Evolutionary conservation across 352 stramenopile species (phyloP).

Genomic region (Phytophthora melonis): DNA sequence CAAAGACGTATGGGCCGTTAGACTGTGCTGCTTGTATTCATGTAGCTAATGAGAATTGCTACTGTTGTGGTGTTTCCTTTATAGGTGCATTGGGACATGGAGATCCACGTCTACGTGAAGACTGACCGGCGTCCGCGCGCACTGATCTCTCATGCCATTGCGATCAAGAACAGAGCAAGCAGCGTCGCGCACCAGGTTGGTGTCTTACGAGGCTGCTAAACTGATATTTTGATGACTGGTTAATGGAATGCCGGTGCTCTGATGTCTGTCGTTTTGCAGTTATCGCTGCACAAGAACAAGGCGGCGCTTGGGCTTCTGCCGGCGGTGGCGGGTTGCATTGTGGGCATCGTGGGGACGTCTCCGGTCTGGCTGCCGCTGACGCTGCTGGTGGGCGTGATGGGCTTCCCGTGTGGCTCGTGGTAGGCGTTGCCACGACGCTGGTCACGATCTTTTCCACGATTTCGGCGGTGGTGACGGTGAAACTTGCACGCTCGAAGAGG

Average conservation of each 20-base stretch:
- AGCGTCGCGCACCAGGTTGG: conserved; percentile 55
- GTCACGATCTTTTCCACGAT: conserved; percentile 57
- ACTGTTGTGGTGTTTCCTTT: too few species aligned
- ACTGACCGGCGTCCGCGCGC: conserved; percentile 59
- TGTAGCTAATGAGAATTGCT: too few species aligned
- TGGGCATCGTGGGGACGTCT: conserved; percentile 55
- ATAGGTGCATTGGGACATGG: conserved; percentile 44
- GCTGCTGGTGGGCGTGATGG: conserved; percentile 61
- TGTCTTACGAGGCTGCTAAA: neutral
- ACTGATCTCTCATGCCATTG: conserved; percentile 48
- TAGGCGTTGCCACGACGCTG: conserved; percentile 52
- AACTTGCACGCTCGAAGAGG: conserved; percentile 58
- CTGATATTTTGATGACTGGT: neutral
- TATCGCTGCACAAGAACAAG: conserved; percentile 71
- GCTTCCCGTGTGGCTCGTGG: conserved; percentile 69
- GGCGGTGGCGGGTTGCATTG: conserved; percentile 50
- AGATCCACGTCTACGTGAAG: conserved; percentile 48
- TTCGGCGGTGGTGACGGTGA: conserved; percentile 58
- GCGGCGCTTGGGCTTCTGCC: conserved; percentile 60
- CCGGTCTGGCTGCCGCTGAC: conserved; percentile 71
- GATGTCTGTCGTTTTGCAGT: conserved; percentile 29
- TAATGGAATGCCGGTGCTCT: neutral
- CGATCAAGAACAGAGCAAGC: conserved; percentile 48
- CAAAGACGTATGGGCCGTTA: conserved; percentile 37
- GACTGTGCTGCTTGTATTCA: neutral